Conservation (phyloP, 371 early-diverging fungal species). For the Dichotomocladium elegans region DNA sequence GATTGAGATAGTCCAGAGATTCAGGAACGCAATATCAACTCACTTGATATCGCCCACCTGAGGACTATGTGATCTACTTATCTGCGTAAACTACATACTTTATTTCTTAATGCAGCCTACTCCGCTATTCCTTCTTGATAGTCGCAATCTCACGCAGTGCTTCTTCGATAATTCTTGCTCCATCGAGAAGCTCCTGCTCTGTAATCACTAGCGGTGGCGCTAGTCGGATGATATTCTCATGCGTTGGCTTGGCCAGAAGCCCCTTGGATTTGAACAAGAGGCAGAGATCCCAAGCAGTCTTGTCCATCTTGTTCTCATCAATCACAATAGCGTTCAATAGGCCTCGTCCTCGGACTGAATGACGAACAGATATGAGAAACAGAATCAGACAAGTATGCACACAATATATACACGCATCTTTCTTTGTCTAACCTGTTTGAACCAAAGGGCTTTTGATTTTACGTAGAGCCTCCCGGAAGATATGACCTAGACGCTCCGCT, state of each 20-base stretch:
- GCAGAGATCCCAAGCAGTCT: conserved; percentile 97
- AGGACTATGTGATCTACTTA: too few species aligned
- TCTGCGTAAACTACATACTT: too few species aligned
- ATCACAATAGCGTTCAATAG: conserved; percentile 95
- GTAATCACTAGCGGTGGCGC: conserved; percentile 95
- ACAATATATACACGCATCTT: not conserved
- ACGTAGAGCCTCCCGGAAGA: conserved; percentile 74
- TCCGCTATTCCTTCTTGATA: conserved; percentile 56
- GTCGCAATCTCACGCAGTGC: conserved; percentile 65
- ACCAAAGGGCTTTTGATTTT: conserved; percentile 77
- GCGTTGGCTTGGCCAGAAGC: conserved; percentile 97
- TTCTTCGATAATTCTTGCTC: conserved; percentile 78
- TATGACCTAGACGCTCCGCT: conserved; percentile 70
- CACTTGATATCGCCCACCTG: too few species aligned
- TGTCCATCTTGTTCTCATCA: conserved; percentile 76
- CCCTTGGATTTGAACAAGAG: conserved; percentile 89
- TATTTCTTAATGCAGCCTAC: too few species aligned
- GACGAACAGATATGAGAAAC: not conserved
- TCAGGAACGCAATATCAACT: too few species aligned
- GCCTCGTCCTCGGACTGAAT: conserved; percentile 87
- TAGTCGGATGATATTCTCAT: conserved; percentile 94
- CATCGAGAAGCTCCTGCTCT: conserved; percentile 80
- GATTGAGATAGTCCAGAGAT: too few species aligned
- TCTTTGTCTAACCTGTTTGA: conserved; percentile 51
- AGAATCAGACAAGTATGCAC: not conserved